phyloP scores from a whole-genome alignment of 306 rosid genomes.

The Prunus campanulata region DNA sequence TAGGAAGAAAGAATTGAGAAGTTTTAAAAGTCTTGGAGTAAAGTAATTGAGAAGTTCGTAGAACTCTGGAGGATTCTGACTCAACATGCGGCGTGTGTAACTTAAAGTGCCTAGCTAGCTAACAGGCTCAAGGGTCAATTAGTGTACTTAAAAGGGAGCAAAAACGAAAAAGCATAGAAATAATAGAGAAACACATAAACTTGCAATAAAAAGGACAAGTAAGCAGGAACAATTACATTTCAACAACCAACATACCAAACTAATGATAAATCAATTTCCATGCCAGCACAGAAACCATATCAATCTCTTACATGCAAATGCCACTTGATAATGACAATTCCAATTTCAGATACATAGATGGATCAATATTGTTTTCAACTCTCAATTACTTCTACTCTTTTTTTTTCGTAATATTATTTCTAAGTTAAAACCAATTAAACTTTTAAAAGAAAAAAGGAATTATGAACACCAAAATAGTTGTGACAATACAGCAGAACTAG shows the following conservation, averaged over 20 bases:
- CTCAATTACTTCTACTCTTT: not conserved
- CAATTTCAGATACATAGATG: not conserved
- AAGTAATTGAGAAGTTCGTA: no score
- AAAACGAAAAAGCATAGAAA: no score
- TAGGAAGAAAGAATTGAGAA: no score
- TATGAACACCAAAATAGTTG: not conserved
- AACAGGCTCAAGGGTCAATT: no score
- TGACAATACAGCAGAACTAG: not conserved
- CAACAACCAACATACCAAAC: not conserved
- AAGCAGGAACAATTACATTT: no score
- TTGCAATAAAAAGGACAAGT: no score
- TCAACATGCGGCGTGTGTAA: no score
- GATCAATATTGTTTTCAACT: conserved; percentile 18
- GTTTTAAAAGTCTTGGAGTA: no score
- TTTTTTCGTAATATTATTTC: not conserved
- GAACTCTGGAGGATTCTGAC: no score
- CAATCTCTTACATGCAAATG: not conserved
- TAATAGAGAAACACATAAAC: no score
- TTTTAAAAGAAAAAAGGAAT: not conserved
- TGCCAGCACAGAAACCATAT: not conserved
- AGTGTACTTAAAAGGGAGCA: no score
- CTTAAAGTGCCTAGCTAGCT: no score
- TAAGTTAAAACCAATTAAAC: not conserved
- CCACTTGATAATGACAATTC: conserved; percentile 31
- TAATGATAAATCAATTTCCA: conserved; percentile 29